Percentiles rank a stretch among this genome's conserved stretches.
These are phyloP conservation scores for Leishmania martiniquensis DNA, from an alignment of 208 protist species.

Conservation along the genomic window DNA sequence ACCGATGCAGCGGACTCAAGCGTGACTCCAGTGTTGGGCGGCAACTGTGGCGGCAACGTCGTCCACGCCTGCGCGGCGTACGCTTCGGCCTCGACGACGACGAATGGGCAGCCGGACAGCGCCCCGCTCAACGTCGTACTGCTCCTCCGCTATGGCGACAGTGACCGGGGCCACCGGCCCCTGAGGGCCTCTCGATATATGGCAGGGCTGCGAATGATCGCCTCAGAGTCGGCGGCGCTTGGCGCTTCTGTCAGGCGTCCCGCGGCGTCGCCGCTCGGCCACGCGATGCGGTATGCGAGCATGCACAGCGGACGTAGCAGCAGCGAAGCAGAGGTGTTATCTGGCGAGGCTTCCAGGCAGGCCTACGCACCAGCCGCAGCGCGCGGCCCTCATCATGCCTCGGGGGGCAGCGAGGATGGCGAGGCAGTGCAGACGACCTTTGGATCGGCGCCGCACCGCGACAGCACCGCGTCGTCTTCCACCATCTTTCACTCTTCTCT, in stretches of 20 bases:
- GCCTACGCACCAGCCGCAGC: background rate
- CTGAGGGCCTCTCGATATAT: background rate
- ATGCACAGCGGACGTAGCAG: background rate
- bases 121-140: background rate
- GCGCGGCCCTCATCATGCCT: background rate
- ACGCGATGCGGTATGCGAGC: background rate
- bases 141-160: background rate
- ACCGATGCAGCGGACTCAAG: background rate
- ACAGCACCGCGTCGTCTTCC: background rate
- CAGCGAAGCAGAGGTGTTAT: background rate
- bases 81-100: background rate
- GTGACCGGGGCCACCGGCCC: background rate
- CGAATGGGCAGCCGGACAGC: background rate
- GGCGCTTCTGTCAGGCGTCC: background rate
- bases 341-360: background rate
- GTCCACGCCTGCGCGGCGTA: background rate
- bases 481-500: background rate
- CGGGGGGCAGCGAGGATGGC: background rate
- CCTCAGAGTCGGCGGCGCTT: background rate
- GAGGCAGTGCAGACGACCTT: conserved; percentile 17
- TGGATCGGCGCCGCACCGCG: background rate
- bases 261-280: background rate
- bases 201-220: background rate
- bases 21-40: background rate
- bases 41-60: background rate